These are phyloP conservation scores for Apophysomyces elegans DNA, from an alignment of 371 early-diverging fungal genomes.

Conservation along the genomic window DNA sequence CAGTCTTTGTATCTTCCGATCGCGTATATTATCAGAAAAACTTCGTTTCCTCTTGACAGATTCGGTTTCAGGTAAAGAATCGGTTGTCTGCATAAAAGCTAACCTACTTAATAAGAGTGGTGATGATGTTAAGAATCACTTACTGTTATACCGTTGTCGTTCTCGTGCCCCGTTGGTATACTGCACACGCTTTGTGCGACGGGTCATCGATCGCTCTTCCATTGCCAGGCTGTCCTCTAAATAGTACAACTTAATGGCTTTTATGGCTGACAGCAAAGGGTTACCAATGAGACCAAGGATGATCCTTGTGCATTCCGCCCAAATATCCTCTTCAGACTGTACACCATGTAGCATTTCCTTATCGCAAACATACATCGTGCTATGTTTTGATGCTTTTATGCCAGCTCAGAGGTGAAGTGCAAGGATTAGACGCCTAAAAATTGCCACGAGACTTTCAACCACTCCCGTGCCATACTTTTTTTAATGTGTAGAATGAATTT, in stretches of 20 bases:
- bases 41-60: slow-evolving; percentile 47
- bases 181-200: slow-evolving; percentile 9
- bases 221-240: slow-evolving; percentile 30
- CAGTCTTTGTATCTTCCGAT: slow-evolving; percentile 47
- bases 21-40: slow-evolving; percentile 35
- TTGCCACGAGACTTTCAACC: no score
- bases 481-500: no score
- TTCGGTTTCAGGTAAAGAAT: neutral
- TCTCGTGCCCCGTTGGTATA: slow-evolving; percentile 4
- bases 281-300: slow-evolving; percentile 48
- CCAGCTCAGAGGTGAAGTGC: neutral
- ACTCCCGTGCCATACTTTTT: no score
- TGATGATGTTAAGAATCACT: neutral
- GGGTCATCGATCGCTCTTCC: slow-evolving; percentile 7
- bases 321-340: slow-evolving; percentile 37
- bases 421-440: neutral
- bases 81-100: slow-evolving; percentile 13
- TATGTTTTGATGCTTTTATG: neutral
- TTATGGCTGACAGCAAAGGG: no score
- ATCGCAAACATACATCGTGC: slow-evolving; percentile 9
- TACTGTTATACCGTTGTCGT: slow-evolving; percentile 16
- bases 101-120: slow-evolving; percentile 13
- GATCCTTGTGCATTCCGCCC: slow-evolving; percentile 41
- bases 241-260: no score
- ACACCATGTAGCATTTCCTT: slow-evolving; percentile 30